Evolutionary conservation across 1,284 basidiomycete genomes (phyloP), one percentile per base, ranked within the genome.

Genomic region (Ceratobasidium papillatum): DNA sequence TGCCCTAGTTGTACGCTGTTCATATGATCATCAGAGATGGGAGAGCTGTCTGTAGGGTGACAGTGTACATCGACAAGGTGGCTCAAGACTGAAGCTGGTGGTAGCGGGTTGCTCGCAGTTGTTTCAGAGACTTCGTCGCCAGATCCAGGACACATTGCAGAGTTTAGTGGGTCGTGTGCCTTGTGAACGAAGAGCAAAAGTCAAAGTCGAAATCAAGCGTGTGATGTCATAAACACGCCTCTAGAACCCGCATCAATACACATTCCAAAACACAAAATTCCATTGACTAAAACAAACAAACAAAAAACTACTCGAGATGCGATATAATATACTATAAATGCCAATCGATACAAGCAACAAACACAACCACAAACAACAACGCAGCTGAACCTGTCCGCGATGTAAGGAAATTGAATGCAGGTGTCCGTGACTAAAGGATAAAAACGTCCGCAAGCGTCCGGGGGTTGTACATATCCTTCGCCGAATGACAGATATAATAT

Each of bases 11-110:
- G 80, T 19, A 93, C 84, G 22, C 80, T 79, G 17, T 86, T 82
- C 82, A 90, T 87, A 7, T 84, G 59, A 27, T 84, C 82, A 19
- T 81, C 75, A 22, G 84, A 81, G 59, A 88, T 84, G 1, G 82
- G 81, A 12, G 88, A 87, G 80, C 92, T 91, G 47, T 79, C 78
- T 14, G 92, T 94, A 11, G 93, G 92, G 82, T 94, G 93, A 81
- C 91, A 94, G 78, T 94, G 93, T 1, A 88, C 91, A 80, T 94
- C 92, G 75, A 90, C 85, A 75, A 94, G 80, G 79, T 92, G 91
- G 27, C 80, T 82, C 43, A 92, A 83, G 58, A 93, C 66, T 17
- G 73, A 62, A 12, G 51, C 52, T 27, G 73, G 41, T 22, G 76
- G 76, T 27, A 76, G 43, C 19, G 75, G 66, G 14, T 61, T 72